Percentiles rank a stretch among this genome's conserved stretches.
phyloP scores from a whole-genome alignment of 495 filamentous ascomycete species.

The Podospora australis region DNA sequence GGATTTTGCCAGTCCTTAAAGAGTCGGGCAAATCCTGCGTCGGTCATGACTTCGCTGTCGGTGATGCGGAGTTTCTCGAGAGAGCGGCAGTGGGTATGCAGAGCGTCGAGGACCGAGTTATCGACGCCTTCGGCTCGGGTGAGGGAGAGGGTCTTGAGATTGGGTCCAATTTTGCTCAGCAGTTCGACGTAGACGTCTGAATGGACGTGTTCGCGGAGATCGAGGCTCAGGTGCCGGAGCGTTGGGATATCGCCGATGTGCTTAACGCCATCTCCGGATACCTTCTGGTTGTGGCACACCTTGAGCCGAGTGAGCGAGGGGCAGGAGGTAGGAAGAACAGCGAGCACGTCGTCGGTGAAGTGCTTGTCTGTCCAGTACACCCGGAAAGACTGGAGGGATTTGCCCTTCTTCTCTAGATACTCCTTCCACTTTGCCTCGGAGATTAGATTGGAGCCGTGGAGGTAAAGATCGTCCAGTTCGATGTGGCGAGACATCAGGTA shows the following conservation, averaged over 20 bases:
- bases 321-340: constrained; percentile 50
- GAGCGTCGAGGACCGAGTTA: constrained; percentile 54
- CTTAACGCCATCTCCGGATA: constrained; percentile 40
- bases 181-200: constrained; percentile 52
- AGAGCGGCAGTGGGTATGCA: constrained; percentile 60
- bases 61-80: constrained; percentile 72
- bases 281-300: constrained; percentile 50
- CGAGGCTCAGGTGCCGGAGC: constrained; percentile 68
- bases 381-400: constrained; percentile 57
- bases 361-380: constrained; percentile 68
- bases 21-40: constrained; percentile 60
- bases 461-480: constrained; percentile 52
- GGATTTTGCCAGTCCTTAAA: constrained; percentile 72
- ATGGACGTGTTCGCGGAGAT: constrained; percentile 50
- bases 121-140: constrained; percentile 51
- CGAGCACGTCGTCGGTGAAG: constrained; percentile 48
- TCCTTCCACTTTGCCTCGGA: constrained; percentile 63
- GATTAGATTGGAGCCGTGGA: constrained; percentile 76
- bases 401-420: constrained; percentile 56
- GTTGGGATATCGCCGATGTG: constrained; percentile 48
- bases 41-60: constrained; percentile 65
- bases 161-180: constrained; percentile 50
- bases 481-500: constrained; percentile 67
- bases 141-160: constrained; percentile 67
- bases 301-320: constrained; percentile 66